Percentiles rank a stretch among this genome's conserved stretches.
Evolutionary conservation across 2,329 filamentous ascomycete species (phyloP).

Genomic region (Fusarium vanettenii): DNA sequence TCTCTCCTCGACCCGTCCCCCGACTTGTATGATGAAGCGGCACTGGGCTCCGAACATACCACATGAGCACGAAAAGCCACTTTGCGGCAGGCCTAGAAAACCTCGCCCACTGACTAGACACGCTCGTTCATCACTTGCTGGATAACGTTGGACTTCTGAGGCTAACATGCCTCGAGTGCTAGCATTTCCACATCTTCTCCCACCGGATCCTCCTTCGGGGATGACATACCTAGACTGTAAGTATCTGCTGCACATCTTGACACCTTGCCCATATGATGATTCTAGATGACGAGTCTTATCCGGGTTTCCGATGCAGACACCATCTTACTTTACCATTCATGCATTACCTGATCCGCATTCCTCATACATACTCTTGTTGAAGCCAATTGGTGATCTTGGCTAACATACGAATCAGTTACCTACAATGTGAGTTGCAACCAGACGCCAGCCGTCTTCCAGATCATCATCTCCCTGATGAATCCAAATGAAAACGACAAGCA

Average conservation of each 20-base stretch:
- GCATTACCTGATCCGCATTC: slow-evolving; percentile 62
- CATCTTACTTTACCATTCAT: slow-evolving; percentile 78
- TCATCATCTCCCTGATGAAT: slow-evolving; percentile 75
- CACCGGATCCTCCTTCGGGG: not conserved
- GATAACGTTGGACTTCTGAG: slow-evolving; percentile 18
- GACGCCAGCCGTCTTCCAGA: slow-evolving; percentile 15
- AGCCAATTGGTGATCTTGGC: slow-evolving; percentile 18
- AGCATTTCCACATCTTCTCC: slow-evolving; percentile 2
- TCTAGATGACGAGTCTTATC: slow-evolving; percentile 84
- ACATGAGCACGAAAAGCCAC: slow-evolving; percentile 86
- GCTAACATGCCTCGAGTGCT: slow-evolving; percentile 38
- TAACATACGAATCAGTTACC: slow-evolving; percentile 32
- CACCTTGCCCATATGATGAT: slow-evolving; percentile 53
- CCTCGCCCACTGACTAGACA: slow-evolving; percentile 89
- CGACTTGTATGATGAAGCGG: slow-evolving; percentile 81
- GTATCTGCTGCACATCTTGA: slow-evolving; percentile 18
- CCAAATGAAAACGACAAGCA: slow-evolving; percentile 93
- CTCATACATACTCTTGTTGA: slow-evolving; percentile 7
- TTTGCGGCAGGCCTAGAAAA: slow-evolving; percentile 99
- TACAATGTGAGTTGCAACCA: slow-evolving; percentile 40
- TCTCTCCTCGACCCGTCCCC: slow-evolving; percentile 22
- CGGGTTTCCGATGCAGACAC: slow-evolving; percentile 79
- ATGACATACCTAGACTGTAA: slow-evolving; percentile 19
- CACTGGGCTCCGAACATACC: slow-evolving; percentile 91
- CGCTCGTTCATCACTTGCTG: slow-evolving; percentile 17